These are phyloP conservation scores for Trametes versicolor DNA, from an alignment of 1,284 basidiomycete genomes.

Conservation along the genomic window DNA sequence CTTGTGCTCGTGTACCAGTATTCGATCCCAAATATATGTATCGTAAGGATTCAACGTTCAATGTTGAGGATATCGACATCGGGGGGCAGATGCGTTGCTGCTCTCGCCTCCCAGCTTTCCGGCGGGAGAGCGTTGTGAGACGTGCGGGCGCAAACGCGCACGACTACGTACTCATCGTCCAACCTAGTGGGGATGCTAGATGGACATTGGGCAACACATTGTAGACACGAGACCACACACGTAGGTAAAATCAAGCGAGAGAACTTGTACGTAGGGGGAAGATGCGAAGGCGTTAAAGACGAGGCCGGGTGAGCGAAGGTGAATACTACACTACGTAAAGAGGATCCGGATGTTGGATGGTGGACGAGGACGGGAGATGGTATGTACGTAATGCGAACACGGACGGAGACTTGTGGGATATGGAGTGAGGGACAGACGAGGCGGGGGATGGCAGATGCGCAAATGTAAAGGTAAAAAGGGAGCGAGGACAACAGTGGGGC, in stretches of 20 bases:
- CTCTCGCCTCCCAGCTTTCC: too few species aligned
- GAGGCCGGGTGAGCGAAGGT: constrained; percentile 23
- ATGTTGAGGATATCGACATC: too few species aligned
- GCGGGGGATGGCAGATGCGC: constrained; percentile 9
- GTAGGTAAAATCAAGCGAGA: constrained; percentile 22
- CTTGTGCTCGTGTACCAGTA: too few species aligned
- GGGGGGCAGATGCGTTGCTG: too few species aligned
- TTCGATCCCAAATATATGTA: too few species aligned
- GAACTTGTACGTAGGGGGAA: constrained; percentile 11
- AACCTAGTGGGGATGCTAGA: background rate
- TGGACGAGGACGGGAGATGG: constrained; percentile 7
- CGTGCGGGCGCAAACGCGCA: background rate
- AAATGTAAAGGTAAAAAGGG: constrained; percentile 30
- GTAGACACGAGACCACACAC: constrained; percentile 11
- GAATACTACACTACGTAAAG: constrained; percentile 43
- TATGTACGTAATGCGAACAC: constrained; percentile 7
- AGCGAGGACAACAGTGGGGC: constrained; percentile 22
- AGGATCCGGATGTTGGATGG: constrained; percentile 31
- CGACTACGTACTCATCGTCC: background rate
- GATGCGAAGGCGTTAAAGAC: constrained; percentile 27
- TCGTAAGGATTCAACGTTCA: too few species aligned
- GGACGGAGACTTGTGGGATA: background rate
- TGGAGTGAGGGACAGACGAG: constrained; percentile 3
- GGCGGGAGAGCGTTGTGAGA: background rate
- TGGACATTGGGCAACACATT: constrained; percentile 10